Evolutionary conservation across 2,329 filamentous ascomycete genomes (phyloP).

Genomic region (Alternaria incomplexa): DNA sequence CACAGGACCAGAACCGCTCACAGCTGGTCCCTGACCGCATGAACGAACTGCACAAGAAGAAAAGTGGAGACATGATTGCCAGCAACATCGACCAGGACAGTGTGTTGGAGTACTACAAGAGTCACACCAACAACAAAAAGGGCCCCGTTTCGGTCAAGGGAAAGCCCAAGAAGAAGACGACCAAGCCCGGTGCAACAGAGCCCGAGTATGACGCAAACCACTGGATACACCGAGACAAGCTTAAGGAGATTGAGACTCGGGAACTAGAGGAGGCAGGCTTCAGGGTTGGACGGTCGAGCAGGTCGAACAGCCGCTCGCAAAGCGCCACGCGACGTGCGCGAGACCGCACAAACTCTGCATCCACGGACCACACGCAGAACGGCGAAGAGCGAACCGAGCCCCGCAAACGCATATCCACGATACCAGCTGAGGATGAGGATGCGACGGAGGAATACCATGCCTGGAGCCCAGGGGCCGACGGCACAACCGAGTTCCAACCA

Average conservation of each 20-base stretch:
- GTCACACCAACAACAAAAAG: conserved; percentile 23
- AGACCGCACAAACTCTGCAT: conserved; percentile 43
- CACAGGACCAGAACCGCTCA: conserved; percentile 31
- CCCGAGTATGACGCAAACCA: conserved; percentile 65
- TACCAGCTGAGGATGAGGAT: conserved; percentile 55
- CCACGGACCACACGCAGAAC: conserved; percentile 27
- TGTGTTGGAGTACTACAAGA: conserved; percentile 54
- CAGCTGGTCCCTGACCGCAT: conserved; percentile 45
- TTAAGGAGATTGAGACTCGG: conserved; percentile 79
- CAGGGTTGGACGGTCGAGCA: conserved; percentile 55
- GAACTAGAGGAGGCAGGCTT: conserved; percentile 82
- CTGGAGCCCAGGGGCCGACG: conserved; percentile 77
- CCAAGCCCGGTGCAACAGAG: conserved; percentile 21
- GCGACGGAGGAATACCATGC: conserved; percentile 30
- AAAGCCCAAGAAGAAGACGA: conserved; percentile 38
- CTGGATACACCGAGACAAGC: conserved; percentile 87
- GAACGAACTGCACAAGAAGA: conserved; percentile 47
- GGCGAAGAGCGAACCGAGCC: conserved; percentile 39
- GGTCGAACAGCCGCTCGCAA: conserved; percentile 47
- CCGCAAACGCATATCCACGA: conserved; percentile 43
- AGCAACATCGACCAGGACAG: conserved; percentile 55
- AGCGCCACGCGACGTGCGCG: conserved; percentile 34
- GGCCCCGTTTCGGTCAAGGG: conserved; percentile 22
- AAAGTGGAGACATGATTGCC: conserved; percentile 51
- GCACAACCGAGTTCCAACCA: conserved; percentile 66